phyloP scores from a whole-genome alignment of 2,329 filamentous ascomycete species.

The Talaromyces pinophilus region DNA sequence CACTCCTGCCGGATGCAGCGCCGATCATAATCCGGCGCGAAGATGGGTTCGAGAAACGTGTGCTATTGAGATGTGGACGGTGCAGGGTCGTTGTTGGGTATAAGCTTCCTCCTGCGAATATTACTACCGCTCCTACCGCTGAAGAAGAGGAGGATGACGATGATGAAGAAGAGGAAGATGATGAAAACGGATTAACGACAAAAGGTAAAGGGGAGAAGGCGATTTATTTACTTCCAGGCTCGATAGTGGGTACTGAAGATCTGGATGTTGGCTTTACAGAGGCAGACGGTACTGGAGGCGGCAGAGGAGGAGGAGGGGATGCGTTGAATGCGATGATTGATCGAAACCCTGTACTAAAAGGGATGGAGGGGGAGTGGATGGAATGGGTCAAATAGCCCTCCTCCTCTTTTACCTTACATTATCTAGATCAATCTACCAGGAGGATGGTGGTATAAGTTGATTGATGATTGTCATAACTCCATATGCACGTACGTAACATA shows the following conservation, averaged over 20 bases:
- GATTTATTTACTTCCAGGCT: constrained; percentile 63
- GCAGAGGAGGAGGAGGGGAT: constrained; percentile 24
- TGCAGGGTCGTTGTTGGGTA: constrained; percentile 66
- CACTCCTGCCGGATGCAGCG: constrained; percentile 50
- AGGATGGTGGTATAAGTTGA: background rate
- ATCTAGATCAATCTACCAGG: background rate
- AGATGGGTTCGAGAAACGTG: constrained; percentile 69
- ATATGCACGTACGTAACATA: constrained; percentile 9
- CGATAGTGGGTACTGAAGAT: constrained; percentile 58
- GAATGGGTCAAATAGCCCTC: constrained; percentile 27
- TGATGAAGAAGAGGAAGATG: constrained; percentile 19
- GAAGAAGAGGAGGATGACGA: constrained; percentile 23
- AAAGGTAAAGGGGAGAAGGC: constrained; percentile 42
- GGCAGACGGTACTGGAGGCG: background rate
- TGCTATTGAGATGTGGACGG: constrained; percentile 59
- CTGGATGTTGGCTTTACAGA: constrained; percentile 45
- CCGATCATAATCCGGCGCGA: constrained; percentile 56
- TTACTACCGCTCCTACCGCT: background rate
- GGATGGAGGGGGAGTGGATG: constrained; percentile 41
- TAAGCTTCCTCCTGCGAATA: constrained; percentile 43
- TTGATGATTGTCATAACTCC: constrained; percentile 15
- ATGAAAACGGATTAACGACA: constrained; percentile 26
- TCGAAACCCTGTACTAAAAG: constrained; percentile 7
- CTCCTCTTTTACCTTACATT: background rate
- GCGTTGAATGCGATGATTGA: constrained; percentile 12